Conservation (phyloP, 345 rosid genomes). For the Hibiscus syriacus region DNA sequence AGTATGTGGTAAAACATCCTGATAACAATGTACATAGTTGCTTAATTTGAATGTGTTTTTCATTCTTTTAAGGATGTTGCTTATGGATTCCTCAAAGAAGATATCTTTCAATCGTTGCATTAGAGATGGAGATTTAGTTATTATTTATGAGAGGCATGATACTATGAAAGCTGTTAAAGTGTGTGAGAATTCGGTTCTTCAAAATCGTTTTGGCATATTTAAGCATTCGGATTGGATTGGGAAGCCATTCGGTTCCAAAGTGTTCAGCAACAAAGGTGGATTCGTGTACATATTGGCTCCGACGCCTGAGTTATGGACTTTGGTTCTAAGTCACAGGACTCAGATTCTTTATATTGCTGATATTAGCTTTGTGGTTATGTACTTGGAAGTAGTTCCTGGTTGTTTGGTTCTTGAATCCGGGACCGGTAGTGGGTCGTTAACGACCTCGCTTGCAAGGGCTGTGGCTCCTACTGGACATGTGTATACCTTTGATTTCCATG, state of each 20-base stretch:
- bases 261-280: conserved; percentile 75
- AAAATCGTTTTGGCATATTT: conserved; percentile 83
- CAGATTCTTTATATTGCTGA: conserved; percentile 95
- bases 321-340: conserved; percentile 91
- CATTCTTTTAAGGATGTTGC: conserved; percentile 35
- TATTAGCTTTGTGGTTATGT: conserved; percentile 72
- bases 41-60: neutral
- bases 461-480: conserved; percentile 88
- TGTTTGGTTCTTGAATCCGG: conserved; percentile 91
- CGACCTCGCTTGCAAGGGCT: conserved; percentile 83
- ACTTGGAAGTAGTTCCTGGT: conserved; percentile 83
- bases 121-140: conserved; percentile 65
- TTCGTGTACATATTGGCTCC: conserved; percentile 78
- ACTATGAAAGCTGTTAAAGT: conserved; percentile 73
- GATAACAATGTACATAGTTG: neutral
- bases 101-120: conserved; percentile 51
- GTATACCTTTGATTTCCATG: conserved; percentile 90
- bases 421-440: conserved; percentile 88
- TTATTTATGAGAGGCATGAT: conserved; percentile 82
- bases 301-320: conserved; percentile 88
- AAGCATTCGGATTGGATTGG: conserved; percentile 93
- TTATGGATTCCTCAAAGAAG: conserved; percentile 39
- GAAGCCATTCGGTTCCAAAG: conserved; percentile 87
- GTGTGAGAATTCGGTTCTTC: conserved; percentile 47
- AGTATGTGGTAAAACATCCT: neutral